A percentile compares a stretch with the other conserved stretches of the same genome.
Conservation (phyloP, 2,329 filamentous ascomycete genomes). For the Microdochium trichocladiopsis region DNA sequence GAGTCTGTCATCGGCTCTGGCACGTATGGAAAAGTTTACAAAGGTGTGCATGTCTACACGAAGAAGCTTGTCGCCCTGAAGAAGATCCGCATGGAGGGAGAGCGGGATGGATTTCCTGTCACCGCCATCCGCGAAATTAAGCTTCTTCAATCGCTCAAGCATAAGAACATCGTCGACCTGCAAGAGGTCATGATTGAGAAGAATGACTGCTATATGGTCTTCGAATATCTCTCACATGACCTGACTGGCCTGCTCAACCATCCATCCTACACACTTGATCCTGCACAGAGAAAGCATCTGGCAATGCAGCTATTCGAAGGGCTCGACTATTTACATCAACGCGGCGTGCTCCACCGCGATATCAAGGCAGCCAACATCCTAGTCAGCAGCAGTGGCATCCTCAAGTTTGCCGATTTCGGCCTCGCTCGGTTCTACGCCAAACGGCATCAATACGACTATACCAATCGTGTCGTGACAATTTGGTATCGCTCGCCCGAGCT, state of each 20-base stretch:
- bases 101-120: constrained; percentile 84
- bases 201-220: constrained; percentile 99
- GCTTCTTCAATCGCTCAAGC: constrained; percentile 77
- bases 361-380: constrained; percentile 37
- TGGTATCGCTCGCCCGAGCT: constrained; percentile 94
- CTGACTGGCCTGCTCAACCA: constrained; percentile 93
- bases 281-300: constrained; percentile 85
- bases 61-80: constrained; percentile 79
- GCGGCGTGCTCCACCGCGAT: constrained; percentile 92
- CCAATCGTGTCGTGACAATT: constrained; percentile 96
- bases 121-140: constrained; percentile 90
- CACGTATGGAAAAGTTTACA: constrained; percentile 94
- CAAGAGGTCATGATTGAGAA: constrained; percentile 96
- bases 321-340: constrained; percentile 84
- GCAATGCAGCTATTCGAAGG: constrained; percentile 91
- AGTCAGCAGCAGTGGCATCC: not conserved
- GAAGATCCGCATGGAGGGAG: constrained; percentile 88
- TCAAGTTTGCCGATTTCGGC: constrained; percentile 78
- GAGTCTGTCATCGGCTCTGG: constrained; percentile 94
- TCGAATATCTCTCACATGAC: constrained; percentile 95
- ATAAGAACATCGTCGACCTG: constrained; percentile 74
- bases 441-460: constrained; percentile 86
- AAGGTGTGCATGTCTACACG: constrained; percentile 88
- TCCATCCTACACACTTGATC: constrained; percentile 78
- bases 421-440: constrained; percentile 96